Conservation (phyloP, 2,329 filamentous ascomycete genomes). For the Diplocarpon rosae region DNA sequence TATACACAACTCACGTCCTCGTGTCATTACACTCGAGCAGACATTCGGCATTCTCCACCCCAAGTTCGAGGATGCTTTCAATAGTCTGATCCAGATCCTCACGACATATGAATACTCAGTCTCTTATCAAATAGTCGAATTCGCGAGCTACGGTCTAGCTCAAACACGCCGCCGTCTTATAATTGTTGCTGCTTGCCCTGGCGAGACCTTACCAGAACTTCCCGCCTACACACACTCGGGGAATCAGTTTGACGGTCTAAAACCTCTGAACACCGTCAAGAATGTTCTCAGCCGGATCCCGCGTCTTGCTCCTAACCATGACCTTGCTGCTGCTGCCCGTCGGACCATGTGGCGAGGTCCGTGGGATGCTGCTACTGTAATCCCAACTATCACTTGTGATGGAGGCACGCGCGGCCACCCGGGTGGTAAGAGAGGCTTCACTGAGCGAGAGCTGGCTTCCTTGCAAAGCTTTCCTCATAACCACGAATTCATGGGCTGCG, state of each 20-base stretch:
- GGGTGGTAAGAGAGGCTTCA: conserved; percentile 49
- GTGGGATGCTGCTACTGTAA: conserved; percentile 36
- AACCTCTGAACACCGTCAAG: conserved; percentile 34
- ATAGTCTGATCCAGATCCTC: conserved; percentile 47
- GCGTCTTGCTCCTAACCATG: conserved; percentile 31
- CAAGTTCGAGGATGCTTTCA: conserved; percentile 7
- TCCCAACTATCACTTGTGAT: conserved; percentile 50
- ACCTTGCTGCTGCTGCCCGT: conserved; percentile 9
- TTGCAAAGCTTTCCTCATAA: conserved; percentile 57
- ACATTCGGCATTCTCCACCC: conserved; percentile 50
- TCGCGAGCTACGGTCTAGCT: conserved; percentile 31
- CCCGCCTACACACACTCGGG: conserved; percentile 48
- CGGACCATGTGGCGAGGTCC: neutral
- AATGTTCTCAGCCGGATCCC: conserved; percentile 20
- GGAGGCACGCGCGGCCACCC: conserved; percentile 52
- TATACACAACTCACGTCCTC: conserved; percentile 46
- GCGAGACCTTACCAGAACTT: conserved; percentile 55
- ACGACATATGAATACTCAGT: conserved; percentile 56
- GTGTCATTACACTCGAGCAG: conserved; percentile 67
- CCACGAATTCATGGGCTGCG: conserved; percentile 42
- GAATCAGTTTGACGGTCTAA: conserved; percentile 27
- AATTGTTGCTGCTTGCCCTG: conserved; percentile 50
- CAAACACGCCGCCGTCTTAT: conserved; percentile 32
- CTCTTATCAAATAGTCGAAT: conserved; percentile 49
- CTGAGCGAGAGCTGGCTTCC: conserved; percentile 50